Percentiles rank a stretch among this genome's conserved stretches.
Evolutionary conservation across 306 rosid genomes (phyloP).

Genomic region (Prunus dulcis): DNA sequence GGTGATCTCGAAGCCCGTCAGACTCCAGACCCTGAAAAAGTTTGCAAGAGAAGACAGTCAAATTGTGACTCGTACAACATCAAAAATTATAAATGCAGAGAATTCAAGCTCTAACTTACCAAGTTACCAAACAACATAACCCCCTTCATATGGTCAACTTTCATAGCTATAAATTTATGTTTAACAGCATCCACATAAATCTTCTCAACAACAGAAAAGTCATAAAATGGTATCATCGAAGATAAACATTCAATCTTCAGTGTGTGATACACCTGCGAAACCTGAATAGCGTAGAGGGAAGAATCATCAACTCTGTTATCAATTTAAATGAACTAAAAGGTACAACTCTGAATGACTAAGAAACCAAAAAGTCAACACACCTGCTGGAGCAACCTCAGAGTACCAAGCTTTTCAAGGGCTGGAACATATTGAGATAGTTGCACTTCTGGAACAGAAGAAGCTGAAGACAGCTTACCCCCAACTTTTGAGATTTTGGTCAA

Average conservation of each 20-base stretch:
- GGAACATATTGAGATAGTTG: constrained; percentile 79
- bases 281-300: constrained; percentile 39
- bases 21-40: constrained; percentile 72
- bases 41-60: not conserved
- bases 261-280: constrained; percentile 77
- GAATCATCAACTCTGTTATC: not conserved
- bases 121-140: constrained; percentile 47
- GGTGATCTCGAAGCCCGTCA: constrained; percentile 66
- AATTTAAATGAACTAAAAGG: too few species aligned
- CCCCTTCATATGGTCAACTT: constrained; percentile 80
- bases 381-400: constrained; percentile 97
- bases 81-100: not conserved
- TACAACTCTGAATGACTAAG: not conserved
- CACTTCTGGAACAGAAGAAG: constrained; percentile 90
- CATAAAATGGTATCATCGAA: constrained; percentile 76
- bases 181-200: constrained; percentile 93
- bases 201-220: constrained; percentile 75
- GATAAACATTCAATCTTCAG: constrained; percentile 82
- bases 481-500: constrained; percentile 64
- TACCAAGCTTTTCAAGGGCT: constrained; percentile 72
- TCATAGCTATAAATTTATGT: constrained; percentile 80
- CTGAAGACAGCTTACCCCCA: constrained; percentile 86
- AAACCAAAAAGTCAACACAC: constrained; percentile 31
- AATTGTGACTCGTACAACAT: not conserved
- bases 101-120: constrained; percentile 29